Percentiles rank a stretch among this genome's conserved stretches.
Evolutionary conservation across 2,329 filamentous ascomycete species (phyloP).

Genomic region (Cercospora beticola): DNA sequence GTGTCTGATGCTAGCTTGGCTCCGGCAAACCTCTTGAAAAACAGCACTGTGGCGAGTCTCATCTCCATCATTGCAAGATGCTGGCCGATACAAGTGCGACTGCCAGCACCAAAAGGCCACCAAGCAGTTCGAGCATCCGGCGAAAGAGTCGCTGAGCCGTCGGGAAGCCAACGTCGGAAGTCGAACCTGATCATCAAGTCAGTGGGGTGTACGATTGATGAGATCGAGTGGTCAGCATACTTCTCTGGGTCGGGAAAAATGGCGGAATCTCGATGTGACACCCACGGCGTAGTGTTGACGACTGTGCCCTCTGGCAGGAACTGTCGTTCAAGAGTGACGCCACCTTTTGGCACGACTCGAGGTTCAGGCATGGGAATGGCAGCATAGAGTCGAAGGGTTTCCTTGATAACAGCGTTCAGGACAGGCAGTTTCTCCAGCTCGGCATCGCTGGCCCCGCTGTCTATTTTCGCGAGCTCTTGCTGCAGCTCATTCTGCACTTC

Average conservation of each 20-base stretch:
- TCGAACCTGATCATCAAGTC: slow-evolving; percentile 25
- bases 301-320: slow-evolving; percentile 29
- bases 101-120: slow-evolving; percentile 33
- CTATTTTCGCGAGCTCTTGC: slow-evolving; percentile 27
- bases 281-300: slow-evolving; percentile 31
- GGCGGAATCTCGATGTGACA: slow-evolving; percentile 24
- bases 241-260: not conserved
- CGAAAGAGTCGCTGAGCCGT: not conserved
- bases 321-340: slow-evolving; percentile 23
- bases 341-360: slow-evolving; percentile 30
- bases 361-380: slow-evolving; percentile 35
- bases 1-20: slow-evolving; percentile 28
- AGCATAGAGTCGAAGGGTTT: slow-evolving; percentile 36
- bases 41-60: slow-evolving; percentile 28
- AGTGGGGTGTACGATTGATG: not conserved
- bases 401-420: slow-evolving; percentile 31
- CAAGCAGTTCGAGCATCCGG: slow-evolving; percentile 28
- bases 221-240: not conserved
- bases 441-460: slow-evolving; percentile 21
- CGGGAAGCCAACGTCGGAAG: slow-evolving; percentile 25
- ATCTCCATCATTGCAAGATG: slow-evolving; percentile 36
- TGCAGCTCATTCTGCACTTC: slow-evolving; percentile 24
- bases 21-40: slow-evolving; percentile 28
- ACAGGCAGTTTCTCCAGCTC: slow-evolving; percentile 28
- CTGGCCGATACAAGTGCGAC: slow-evolving; percentile 32